phyloP scores from a whole-genome alignment of 2,329 filamentous ascomycete genomes.

The Cyphellophora europaea region DNA sequence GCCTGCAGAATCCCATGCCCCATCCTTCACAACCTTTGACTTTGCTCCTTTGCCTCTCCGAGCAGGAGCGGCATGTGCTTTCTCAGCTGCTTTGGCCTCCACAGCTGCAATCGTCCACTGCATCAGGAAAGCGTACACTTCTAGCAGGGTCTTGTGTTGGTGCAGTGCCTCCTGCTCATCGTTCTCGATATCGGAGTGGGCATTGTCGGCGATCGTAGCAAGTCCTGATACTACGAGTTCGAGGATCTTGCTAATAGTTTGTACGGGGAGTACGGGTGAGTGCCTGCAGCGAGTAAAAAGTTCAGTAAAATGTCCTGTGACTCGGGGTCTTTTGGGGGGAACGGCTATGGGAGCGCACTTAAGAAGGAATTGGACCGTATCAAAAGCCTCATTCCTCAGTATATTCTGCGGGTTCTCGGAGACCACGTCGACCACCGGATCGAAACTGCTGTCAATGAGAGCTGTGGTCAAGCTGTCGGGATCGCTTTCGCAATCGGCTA shows the following conservation, averaged over 20 bases:
- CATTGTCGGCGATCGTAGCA: constrained; percentile 73
- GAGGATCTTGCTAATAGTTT: constrained; percentile 84
- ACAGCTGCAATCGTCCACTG: constrained; percentile 96
- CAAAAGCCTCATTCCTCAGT: constrained; percentile 67
- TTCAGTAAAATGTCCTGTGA: constrained; percentile 38
- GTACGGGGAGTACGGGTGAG: constrained; percentile 66
- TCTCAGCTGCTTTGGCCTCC: constrained; percentile 87
- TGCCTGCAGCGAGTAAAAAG: constrained; percentile 63
- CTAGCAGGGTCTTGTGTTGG: constrained; percentile 83
- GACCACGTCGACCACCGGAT: constrained; percentile 85
- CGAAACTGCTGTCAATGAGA: constrained; percentile 75
- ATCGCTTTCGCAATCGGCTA: constrained; percentile 88
- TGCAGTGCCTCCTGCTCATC: constrained; percentile 82
- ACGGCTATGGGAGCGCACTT: constrained; percentile 65
- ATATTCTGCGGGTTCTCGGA: constrained; percentile 88
- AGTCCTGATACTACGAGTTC: constrained; percentile 81
- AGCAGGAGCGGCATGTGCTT: constrained; percentile 62
- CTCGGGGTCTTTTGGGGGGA: background rate
- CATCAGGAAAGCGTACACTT: constrained; percentile 87
- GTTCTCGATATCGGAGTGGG: constrained; percentile 76
- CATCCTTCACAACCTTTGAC: constrained; percentile 62
- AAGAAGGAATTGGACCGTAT: constrained; percentile 89
- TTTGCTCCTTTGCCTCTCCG: constrained; percentile 69
- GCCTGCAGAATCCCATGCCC: constrained; percentile 75
- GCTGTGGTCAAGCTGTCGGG: constrained; percentile 70